Percentiles rank a stretch among this genome's conserved stretches.
phyloP scores from a whole-genome alignment of 1,139 yeast species.

The Geotrichum australiense region DNA sequence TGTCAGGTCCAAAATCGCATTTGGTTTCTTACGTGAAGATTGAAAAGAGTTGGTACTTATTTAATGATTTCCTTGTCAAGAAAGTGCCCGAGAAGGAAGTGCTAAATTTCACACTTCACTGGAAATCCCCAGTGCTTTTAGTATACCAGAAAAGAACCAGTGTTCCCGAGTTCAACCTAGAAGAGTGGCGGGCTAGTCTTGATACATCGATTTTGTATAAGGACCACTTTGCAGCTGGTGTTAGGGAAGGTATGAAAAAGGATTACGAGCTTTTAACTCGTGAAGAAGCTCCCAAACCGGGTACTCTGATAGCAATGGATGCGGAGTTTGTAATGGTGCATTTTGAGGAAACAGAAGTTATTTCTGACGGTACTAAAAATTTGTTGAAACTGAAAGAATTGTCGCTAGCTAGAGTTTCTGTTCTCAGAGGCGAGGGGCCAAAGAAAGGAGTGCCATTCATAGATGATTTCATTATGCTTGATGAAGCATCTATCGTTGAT shows the following conservation, averaged over 20 bases:
- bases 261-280: slow-evolving; percentile 61
- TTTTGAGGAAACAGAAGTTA: slow-evolving; percentile 75
- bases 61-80: slow-evolving; percentile 88
- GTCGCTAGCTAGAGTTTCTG: slow-evolving; percentile 86
- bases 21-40: slow-evolving; percentile 41
- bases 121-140: slow-evolving; percentile 80
- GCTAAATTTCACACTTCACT: slow-evolving; percentile 56
- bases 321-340: slow-evolving; percentile 89
- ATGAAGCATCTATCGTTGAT: slow-evolving; percentile 54
- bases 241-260: slow-evolving; percentile 49
- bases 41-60: slow-evolving; percentile 63
- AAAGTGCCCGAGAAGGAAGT: slow-evolving; percentile 63
- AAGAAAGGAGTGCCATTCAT: slow-evolving; percentile 73
- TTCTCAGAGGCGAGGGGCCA: slow-evolving; percentile 66
- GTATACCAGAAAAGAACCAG: slow-evolving; percentile 45
- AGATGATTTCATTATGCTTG: slow-evolving; percentile 84
- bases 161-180: slow-evolving; percentile 38
- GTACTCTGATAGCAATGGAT: slow-evolving; percentile 83
- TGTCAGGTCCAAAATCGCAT: slow-evolving; percentile 29
- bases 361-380: slow-evolving; percentile 59
- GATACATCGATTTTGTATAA: slow-evolving; percentile 62
- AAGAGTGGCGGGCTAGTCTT: slow-evolving; percentile 40
- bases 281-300: slow-evolving; percentile 65
- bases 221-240: slow-evolving; percentile 70
- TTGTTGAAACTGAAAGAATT: slow-evolving; percentile 68